Conservation (phyloP, 2,329 filamentous ascomycete species). For the Ceratocystis diversiconidia region DNA sequence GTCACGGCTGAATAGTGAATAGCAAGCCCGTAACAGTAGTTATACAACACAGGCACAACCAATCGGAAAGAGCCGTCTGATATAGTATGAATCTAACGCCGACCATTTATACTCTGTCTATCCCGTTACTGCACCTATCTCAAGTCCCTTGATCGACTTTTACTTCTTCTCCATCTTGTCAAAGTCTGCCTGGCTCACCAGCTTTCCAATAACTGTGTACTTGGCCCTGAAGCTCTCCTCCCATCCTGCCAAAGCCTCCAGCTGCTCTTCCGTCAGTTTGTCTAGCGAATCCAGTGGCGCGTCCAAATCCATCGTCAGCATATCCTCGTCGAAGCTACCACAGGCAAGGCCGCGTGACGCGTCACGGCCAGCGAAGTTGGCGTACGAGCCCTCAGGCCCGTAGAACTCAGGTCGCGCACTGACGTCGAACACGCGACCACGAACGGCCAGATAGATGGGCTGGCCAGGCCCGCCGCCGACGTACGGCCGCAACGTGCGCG, state of each 20-base stretch:
- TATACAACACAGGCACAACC: neutral
- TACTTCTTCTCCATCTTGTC: conserved; percentile 20
- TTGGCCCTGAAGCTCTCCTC: conserved; percentile 88
- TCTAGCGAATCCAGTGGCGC: conserved; percentile 65
- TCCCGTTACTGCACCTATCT: neutral
- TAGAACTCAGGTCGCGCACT: conserved; percentile 82
- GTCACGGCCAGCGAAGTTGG: conserved; percentile 90
- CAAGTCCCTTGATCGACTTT: neutral
- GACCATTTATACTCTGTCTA: neutral
- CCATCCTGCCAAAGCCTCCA: conserved; percentile 78
- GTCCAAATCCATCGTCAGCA: conserved; percentile 83
- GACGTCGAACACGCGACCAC: conserved; percentile 84
- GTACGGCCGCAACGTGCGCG: conserved; percentile 67
- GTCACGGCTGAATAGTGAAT: neutral
- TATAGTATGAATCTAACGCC: neutral
- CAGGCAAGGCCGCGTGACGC: conserved; percentile 76
- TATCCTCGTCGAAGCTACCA: conserved; percentile 86
- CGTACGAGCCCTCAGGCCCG: conserved; percentile 85
- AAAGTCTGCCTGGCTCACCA: conserved; percentile 45
- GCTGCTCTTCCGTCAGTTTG: conserved; percentile 57
- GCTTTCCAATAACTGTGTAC: conserved; percentile 82
- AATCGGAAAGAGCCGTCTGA: neutral
- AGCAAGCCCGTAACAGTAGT: neutral
- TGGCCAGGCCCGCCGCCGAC: conserved; percentile 51
- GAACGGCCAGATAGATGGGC: conserved; percentile 82